Percentiles rank a stretch among this genome's conserved stretches.
Conservation (phyloP, 2,329 filamentous ascomycete genomes). For the Aspergillus unguis region DNA sequence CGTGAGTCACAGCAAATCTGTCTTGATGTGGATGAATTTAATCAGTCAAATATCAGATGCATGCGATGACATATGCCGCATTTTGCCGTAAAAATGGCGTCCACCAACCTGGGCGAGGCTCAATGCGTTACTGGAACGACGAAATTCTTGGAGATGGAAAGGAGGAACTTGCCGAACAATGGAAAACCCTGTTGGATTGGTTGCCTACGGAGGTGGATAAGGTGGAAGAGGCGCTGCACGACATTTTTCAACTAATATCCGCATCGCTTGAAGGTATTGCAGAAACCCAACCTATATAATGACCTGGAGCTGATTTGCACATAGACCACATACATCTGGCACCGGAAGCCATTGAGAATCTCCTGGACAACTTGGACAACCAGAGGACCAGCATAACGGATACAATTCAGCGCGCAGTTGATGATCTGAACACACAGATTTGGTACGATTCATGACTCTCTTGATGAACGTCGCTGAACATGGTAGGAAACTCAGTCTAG, state of each 20-base stretch:
- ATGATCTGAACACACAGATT: background rate
- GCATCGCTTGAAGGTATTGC: background rate
- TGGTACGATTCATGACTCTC: background rate
- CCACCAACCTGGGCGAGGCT: background rate
- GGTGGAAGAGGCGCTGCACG: background rate
- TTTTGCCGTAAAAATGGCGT: conserved; percentile 18
- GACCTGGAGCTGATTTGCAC: background rate
- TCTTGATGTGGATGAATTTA: background rate
- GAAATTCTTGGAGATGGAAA: conserved; percentile 9
- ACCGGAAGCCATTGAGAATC: background rate
- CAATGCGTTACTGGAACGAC: conserved; percentile 16
- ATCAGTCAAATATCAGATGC: conserved; percentile 6
- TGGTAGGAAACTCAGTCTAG: background rate
- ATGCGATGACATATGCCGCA: conserved; percentile 13
- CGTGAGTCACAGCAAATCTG: conserved; percentile 4
- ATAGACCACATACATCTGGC: conserved; percentile 1
- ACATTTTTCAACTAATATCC: background rate
- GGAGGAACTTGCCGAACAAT: background rate
- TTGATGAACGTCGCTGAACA: background rate
- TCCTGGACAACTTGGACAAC: background rate
- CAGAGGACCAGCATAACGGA: background rate
- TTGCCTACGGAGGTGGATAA: background rate
- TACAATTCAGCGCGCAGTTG: background rate
- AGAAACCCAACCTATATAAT: background rate
- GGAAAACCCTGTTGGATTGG: background rate